These are phyloP conservation scores for Phaeolepiota aurea DNA, from an alignment of 768 basidiomycete genomes.

Conservation along the genomic window DNA sequence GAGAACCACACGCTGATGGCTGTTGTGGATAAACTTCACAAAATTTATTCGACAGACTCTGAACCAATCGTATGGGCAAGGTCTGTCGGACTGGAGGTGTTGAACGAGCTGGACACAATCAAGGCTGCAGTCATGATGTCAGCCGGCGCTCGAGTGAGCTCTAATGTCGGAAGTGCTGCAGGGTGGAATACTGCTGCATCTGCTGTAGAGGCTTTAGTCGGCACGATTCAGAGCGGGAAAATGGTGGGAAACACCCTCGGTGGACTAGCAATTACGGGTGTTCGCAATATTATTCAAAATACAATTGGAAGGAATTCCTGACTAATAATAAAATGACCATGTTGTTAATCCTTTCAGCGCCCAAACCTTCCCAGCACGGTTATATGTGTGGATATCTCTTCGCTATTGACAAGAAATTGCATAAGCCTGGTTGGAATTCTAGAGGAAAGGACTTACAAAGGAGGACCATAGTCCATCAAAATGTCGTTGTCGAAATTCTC, in stretches of 20 bases:
- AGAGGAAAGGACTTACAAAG: background rate
- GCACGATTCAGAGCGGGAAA: conserved; percentile 22
- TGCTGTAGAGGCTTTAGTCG: conserved; percentile 35
- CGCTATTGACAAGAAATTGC: too few species aligned
- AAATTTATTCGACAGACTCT: conserved; percentile 64
- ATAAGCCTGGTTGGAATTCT: too few species aligned
- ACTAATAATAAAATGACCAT: too few species aligned
- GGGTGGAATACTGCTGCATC: conserved; percentile 32
- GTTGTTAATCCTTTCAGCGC: too few species aligned
- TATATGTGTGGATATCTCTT: too few species aligned
- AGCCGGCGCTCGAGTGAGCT: conserved; percentile 41
- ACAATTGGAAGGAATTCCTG: too few species aligned
- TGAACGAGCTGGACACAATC: conserved; percentile 81
- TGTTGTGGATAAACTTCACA: conserved; percentile 84
- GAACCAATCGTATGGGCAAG: conserved; percentile 80
- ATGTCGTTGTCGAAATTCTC: background rate
- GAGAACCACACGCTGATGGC: conserved; percentile 82
- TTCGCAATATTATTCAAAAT: background rate
- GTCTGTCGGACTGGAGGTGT: conserved; percentile 78
- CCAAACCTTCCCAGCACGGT: too few species aligned
- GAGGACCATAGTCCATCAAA: background rate
- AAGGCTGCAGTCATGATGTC: conserved; percentile 81
- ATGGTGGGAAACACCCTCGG: conserved; percentile 16
- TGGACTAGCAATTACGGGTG: conserved; percentile 15
- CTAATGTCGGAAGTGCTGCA: conserved; percentile 5